Percentiles rank a stretch among this genome's conserved stretches.
These are phyloP conservation scores for Vitis rupestris DNA, from an alignment of 164 flowering plant species.

Conservation along the genomic window DNA sequence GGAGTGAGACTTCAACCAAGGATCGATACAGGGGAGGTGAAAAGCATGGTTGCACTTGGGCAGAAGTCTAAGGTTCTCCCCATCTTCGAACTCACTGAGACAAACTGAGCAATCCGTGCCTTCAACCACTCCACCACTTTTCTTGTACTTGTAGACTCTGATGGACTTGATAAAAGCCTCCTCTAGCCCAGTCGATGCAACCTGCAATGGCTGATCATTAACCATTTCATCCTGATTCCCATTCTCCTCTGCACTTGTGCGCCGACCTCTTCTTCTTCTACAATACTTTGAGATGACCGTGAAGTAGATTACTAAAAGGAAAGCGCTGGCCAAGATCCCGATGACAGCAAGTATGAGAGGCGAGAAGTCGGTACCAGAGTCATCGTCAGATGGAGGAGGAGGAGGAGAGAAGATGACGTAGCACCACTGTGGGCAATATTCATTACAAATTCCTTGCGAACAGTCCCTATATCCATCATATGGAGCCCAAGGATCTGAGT, in stretches of 20 bases:
- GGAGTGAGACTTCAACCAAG: constrained; percentile 40
- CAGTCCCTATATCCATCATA: constrained; percentile 57
- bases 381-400: constrained; percentile 46
- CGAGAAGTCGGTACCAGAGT: constrained; percentile 43
- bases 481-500: constrained; percentile 51
- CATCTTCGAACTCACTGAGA: constrained; percentile 40
- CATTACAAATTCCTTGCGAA: constrained; percentile 58
- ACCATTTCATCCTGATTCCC: background rate
- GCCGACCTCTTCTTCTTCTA: constrained; percentile 15
- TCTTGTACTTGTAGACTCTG: constrained; percentile 30
- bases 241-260: background rate
- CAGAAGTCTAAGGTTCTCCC: constrained; percentile 34
- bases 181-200: constrained; percentile 16
- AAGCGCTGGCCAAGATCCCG: constrained; percentile 64
- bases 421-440: constrained; percentile 85
- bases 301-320: constrained; percentile 63
- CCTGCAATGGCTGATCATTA: background rate
- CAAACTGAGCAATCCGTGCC: constrained; percentile 51
- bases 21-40: constrained; percentile 49
- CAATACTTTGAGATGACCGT: constrained; percentile 61
- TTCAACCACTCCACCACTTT: constrained; percentile 33
- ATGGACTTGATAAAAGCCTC: constrained; percentile 34
- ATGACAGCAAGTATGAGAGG: constrained; percentile 77
- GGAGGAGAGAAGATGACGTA: constrained; percentile 75
- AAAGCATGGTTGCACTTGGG: constrained; percentile 55